Percentiles rank a stretch among this genome's conserved stretches.
These are phyloP conservation scores for Pseudocercospora musae DNA, from an alignment of 2,329 filamentous ascomycete species.

Conservation along the genomic window DNA sequence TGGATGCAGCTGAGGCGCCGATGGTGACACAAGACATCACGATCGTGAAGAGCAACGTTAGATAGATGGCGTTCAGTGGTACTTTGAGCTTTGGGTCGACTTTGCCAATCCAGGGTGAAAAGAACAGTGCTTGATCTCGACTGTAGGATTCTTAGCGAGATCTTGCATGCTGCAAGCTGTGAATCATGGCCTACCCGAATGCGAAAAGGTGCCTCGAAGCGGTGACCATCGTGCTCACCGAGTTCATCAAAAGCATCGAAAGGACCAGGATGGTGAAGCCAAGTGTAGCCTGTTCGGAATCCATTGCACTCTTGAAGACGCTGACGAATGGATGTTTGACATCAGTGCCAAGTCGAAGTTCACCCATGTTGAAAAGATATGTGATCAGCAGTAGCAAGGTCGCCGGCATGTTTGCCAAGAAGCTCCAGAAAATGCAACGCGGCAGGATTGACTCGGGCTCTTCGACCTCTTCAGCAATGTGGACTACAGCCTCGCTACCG, in stretches of 20 bases:
- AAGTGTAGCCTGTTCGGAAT: constrained; percentile 28
- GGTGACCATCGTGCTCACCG: constrained; percentile 39
- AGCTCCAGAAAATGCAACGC: constrained; percentile 41
- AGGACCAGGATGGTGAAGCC: constrained; percentile 34
- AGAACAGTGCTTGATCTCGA: constrained; percentile 42
- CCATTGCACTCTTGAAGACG: constrained; percentile 36
- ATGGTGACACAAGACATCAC: constrained; percentile 35
- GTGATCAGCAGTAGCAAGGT: constrained; percentile 33
- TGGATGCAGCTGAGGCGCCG: constrained; percentile 38
- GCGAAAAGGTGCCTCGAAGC: constrained; percentile 40
- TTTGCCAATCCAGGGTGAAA: constrained; percentile 35
- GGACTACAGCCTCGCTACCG: constrained; percentile 39
- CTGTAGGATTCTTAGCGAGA: constrained; percentile 1
- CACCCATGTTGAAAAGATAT: constrained; percentile 37
- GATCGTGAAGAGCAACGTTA: constrained; percentile 31
- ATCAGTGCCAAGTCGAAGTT: constrained; percentile 29
- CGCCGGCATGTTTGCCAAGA: constrained; percentile 34
- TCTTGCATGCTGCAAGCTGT: constrained; percentile 22
- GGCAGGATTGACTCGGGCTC: constrained; percentile 42
- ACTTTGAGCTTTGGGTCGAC: constrained; percentile 23
- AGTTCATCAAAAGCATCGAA: constrained; percentile 38
- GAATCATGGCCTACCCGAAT: constrained; percentile 37
- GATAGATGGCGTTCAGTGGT: constrained; percentile 31
- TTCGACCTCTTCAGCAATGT: constrained; percentile 46
- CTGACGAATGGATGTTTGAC: constrained; percentile 33